A percentile compares a stretch with the other conserved stretches of the same genome.
These are phyloP conservation scores for Podospora pseudocomata DNA, from an alignment of 495 filamentous ascomycete genomes.

Conservation along the genomic window DNA sequence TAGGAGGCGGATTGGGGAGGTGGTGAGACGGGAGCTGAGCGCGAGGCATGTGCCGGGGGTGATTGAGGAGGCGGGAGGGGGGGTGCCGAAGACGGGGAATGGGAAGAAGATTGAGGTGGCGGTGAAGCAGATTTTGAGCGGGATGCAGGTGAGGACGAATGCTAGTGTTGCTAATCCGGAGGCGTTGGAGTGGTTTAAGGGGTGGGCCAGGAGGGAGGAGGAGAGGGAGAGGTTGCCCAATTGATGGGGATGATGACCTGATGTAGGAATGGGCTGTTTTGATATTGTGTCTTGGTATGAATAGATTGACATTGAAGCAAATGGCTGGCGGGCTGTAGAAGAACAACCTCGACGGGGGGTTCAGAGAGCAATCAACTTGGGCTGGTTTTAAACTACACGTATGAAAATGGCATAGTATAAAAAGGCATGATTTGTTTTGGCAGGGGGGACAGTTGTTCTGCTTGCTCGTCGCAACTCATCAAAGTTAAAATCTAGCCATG, in stretches of 20 bases:
- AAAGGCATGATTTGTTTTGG: no score
- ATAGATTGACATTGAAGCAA: no score
- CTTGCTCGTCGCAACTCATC: no score
- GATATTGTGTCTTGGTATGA: no score
- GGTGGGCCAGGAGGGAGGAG: conserved; percentile 54
- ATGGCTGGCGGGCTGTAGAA: no score
- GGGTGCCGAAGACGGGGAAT: conserved; percentile 85
- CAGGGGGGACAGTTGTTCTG: no score
- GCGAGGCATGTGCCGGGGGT: conserved; percentile 80
- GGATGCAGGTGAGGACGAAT: conserved; percentile 76
- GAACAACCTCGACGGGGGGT: no score
- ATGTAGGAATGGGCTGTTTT: no score
- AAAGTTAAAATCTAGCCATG: not conserved
- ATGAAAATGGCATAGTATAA: no score
- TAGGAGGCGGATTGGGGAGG: conserved; percentile 54
- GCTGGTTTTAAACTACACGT: no score
- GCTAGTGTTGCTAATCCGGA: conserved; percentile 82
- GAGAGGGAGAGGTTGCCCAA: conserved; percentile 21
- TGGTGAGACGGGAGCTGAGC: conserved; percentile 70
- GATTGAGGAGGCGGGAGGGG: conserved; percentile 65
- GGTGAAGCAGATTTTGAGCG: conserved; percentile 91
- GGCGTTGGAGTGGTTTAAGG: conserved; percentile 79
- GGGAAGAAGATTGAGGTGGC: conserved; percentile 94
- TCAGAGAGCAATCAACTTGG: no score
- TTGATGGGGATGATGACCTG: not conserved